phyloP scores from a whole-genome alignment of 805 yeast genomes.

The Wickerhamomyces silvicola region DNA sequence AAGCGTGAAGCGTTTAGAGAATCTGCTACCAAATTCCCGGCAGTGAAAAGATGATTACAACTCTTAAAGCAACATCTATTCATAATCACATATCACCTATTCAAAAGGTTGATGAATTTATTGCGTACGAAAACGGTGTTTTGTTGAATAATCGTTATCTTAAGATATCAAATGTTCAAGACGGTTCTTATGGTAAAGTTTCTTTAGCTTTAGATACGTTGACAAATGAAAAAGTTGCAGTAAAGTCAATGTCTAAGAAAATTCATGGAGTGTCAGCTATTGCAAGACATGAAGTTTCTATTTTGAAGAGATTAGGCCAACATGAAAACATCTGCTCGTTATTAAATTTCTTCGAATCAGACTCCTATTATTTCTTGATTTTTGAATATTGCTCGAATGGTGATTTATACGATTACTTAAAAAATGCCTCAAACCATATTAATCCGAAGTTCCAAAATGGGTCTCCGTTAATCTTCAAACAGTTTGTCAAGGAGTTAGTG shows the following conservation, averaged over 20 bases:
- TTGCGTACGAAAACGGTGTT: constrained; percentile 32
- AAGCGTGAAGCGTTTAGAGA: too few species aligned
- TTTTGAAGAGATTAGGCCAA: constrained; percentile 23
- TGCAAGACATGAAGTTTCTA: constrained; percentile 49
- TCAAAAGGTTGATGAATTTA: constrained; percentile 33
- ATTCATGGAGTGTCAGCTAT: constrained; percentile 33
- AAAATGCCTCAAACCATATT: constrained; percentile 16
- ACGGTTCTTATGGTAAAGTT: constrained; percentile 59
- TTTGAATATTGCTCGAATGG: constrained; percentile 64
- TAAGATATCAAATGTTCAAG: constrained; percentile 39
- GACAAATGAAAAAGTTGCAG: constrained; percentile 36
- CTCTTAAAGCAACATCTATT: too few species aligned
- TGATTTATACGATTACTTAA: constrained; percentile 54
- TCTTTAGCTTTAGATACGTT: constrained; percentile 40
- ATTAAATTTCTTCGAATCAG: constrained; percentile 50
- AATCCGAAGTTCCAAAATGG: constrained; percentile 7
- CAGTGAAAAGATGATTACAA: too few species aligned
- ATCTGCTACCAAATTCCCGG: too few species aligned
- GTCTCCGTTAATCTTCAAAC: constrained; percentile 24
- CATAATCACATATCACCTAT: too few species aligned
- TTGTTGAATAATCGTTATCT: constrained; percentile 35
- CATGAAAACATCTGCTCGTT: constrained; percentile 54
- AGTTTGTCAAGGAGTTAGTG: constrained; percentile 41
- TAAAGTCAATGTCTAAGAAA: constrained; percentile 46
- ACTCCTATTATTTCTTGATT: constrained; percentile 45